Base-by-base conservation (phyloP, 371 early-diverging fungal species). In the Nosema granulosis region DNA sequence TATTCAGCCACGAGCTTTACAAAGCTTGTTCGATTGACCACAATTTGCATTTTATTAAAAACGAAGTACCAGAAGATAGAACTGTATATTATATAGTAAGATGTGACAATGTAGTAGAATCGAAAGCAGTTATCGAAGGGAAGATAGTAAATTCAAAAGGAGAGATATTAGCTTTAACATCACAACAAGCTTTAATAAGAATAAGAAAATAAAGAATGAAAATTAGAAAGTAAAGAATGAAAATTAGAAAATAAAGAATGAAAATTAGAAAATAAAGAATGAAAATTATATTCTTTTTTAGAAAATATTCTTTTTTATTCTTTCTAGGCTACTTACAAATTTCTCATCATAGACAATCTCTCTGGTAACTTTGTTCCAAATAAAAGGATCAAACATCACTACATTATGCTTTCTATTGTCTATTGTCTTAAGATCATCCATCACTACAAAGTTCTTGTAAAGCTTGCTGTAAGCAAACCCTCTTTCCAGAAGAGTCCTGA, bases 381-480 rank as follows among this genome's bases (percentile, higher is more conserved):
- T 70, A 50, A 67, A 74, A 24, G 76, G 82, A 67, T 82, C 74
- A 72, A 82, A 82, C 35, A 82, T 76, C 3, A 65, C 38, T 22
- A 82, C 58, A 12, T 4, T 63, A 49, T 70, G 56, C 32, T 67
- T 76, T 9, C 43, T 66, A 67, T 78, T 73, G 68, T 82, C 82
- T n/a, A 66, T 77, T 18, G 51, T 38, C 29, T 28, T 35, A 18
- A 24, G 3, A n/a, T 61, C 62, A n/a, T 31, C 35, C 29, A 65
- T 52, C 34, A 71, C 37, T 3, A 82, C 67, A 72, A 82, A 82
- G 16, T 32, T 24, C 31, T 76, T 71, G 32, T 66, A 73, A 92
- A 72, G 88, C 83, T 90, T 92, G 87, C 92, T 93, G 85, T 89
- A 95, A 70, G 92, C 86, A 93, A 93, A 95, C 78, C 89, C 88